Conservation (phyloP, 805 yeast genomes). For the Komagataella pseudopastoris region DNA sequence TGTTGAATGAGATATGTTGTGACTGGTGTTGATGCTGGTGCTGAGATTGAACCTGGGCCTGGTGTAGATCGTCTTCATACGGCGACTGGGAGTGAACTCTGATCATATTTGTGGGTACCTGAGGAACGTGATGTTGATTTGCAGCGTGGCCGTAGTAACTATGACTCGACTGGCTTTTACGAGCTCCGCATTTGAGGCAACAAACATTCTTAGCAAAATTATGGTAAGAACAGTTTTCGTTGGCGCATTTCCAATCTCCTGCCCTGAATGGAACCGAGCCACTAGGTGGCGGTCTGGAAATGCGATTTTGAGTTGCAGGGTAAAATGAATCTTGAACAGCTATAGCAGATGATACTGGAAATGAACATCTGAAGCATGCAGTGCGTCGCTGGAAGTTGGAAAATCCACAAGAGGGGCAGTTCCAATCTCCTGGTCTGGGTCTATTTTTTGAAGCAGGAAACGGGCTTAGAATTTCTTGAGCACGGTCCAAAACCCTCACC, state of each 20-base stretch:
- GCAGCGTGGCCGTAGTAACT: constrained; percentile 13
- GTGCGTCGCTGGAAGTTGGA: constrained; percentile 90
- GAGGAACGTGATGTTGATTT: constrained; percentile 8
- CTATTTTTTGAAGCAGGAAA: constrained; percentile 77
- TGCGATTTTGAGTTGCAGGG: constrained; percentile 1
- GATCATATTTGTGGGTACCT: not conserved
- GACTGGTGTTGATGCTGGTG: not conserved
- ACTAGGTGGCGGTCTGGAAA: not conserved
- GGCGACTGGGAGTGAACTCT: not conserved
- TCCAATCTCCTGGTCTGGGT: constrained; percentile 97
- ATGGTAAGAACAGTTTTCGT: constrained; percentile 71
- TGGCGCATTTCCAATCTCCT: constrained; percentile 90
- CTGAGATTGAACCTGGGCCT: not conserved
- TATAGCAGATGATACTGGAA: constrained; percentile 67
- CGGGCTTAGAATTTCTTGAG: constrained; percentile 69
- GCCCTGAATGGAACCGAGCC: constrained; percentile 81
- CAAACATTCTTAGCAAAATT: constrained; percentile 84
- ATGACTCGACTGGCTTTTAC: constrained; percentile 24
- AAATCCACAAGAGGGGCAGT: constrained; percentile 93
- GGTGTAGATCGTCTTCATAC: not conserved
- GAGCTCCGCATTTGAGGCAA: constrained; percentile 81
- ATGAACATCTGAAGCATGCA: constrained; percentile 86
- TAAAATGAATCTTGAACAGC: constrained; percentile 45
- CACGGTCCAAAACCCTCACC: constrained; percentile 61
- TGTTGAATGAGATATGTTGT: not conserved